phyloP scores from a whole-genome alignment of 257 asterid species.

The Petunia axillaris region DNA sequence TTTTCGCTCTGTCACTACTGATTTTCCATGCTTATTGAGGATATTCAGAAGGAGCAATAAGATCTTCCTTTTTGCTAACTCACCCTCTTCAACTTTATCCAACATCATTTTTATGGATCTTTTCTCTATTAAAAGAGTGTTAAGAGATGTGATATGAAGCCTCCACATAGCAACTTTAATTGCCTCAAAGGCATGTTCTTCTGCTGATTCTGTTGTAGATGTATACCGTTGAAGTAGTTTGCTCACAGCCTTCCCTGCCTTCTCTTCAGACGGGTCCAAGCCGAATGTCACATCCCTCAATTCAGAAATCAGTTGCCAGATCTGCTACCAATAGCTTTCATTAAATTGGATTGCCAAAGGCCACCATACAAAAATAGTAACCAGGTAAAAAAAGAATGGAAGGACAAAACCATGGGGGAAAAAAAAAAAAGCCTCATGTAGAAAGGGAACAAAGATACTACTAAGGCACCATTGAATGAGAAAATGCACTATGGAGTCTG shows the following conservation, averaged over 20 bases:
- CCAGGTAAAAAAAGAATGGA: neutral
- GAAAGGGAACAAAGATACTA: neutral
- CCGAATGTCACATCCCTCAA: slow-evolving; percentile 4
- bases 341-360: neutral
- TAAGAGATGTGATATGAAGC: slow-evolving; percentile 30
- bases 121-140: slow-evolving; percentile 30
- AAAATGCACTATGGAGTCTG: neutral
- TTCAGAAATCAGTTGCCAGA: slow-evolving; percentile 21
- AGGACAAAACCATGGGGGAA: neutral
- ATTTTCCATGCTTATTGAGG: slow-evolving; percentile 21
- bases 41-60: slow-evolving; percentile 15
- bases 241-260: slow-evolving; percentile 25
- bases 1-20: neutral
- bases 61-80: slow-evolving; percentile 19
- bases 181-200: slow-evolving; percentile 17
- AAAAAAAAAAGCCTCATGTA: neutral
- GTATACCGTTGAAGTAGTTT: neutral
- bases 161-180: slow-evolving; percentile 22
- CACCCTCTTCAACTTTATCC: neutral
- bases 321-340: slow-evolving; percentile 17
- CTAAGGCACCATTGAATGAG: neutral
- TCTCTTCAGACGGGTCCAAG: slow-evolving; percentile 28
- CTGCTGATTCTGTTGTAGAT: neutral
- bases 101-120: slow-evolving; percentile 22
- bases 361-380: neutral